phyloP scores from a whole-genome alignment of 352 stramenopile species.

The Phytopythium cucurbitacearum region DNA sequence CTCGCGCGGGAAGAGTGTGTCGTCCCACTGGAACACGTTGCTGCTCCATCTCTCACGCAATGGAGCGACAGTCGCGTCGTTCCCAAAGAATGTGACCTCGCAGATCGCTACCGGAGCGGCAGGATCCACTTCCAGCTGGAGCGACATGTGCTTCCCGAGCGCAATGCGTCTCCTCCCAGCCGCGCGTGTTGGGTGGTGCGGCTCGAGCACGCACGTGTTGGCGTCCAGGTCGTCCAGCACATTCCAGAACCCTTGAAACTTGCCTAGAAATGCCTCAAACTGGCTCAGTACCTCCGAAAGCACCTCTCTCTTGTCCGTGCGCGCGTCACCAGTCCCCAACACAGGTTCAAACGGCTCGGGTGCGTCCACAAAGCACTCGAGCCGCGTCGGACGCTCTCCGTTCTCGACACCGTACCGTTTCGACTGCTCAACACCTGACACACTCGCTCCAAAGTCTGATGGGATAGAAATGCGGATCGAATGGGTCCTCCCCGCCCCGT shows the following conservation, averaged over 20 bases:
- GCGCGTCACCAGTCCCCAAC: background rate
- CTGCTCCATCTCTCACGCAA: slow-evolving; percentile 60
- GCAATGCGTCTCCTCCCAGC: slow-evolving; percentile 61
- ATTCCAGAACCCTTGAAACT: slow-evolving; percentile 79
- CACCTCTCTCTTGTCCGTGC: background rate
- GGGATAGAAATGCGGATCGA: slow-evolving; percentile 38
- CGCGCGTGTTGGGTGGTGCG: slow-evolving; percentile 54
- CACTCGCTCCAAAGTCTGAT: slow-evolving; percentile 35
- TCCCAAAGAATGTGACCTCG: slow-evolving; percentile 78
- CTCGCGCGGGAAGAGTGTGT: slow-evolving; percentile 36
- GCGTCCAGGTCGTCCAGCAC: slow-evolving; percentile 71
- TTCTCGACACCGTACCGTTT: background rate
- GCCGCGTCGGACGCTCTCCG: slow-evolving; percentile 9
- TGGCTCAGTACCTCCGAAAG: slow-evolving; percentile 34
- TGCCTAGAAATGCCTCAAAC: slow-evolving; percentile 50
- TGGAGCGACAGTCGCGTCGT: slow-evolving; percentile 38
- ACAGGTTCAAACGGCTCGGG: slow-evolving; percentile 41
- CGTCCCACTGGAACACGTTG: slow-evolving; percentile 56
- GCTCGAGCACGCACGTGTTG: slow-evolving; percentile 73
- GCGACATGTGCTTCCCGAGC: slow-evolving; percentile 56
- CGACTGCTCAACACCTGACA: background rate
- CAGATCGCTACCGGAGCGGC: slow-evolving; percentile 32
- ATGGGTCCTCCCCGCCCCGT: slow-evolving; percentile 40
- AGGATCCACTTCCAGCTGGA: slow-evolving; percentile 71
- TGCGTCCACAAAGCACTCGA: slow-evolving; percentile 45